These are phyloP conservation scores for Scedosporium apiospermum DNA, from an alignment of 2,329 filamentous ascomycete species.

Conservation along the genomic window DNA sequence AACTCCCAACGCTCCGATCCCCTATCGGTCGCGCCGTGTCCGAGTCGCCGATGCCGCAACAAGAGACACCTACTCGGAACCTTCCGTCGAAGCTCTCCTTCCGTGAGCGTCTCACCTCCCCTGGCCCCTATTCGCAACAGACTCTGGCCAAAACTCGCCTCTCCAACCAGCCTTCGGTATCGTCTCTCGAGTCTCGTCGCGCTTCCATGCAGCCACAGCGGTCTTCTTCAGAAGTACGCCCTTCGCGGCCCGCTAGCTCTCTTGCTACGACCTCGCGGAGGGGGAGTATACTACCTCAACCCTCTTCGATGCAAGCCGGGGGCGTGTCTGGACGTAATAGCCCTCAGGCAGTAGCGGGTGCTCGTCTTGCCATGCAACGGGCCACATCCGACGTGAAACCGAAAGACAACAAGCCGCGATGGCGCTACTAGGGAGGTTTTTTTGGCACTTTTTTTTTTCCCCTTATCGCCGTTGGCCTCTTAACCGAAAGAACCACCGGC, in stretches of 20 bases:
- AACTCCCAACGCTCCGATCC: constrained; percentile 38
- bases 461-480: not conserved
- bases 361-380: constrained; percentile 34
- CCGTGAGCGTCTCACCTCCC: constrained; percentile 42
- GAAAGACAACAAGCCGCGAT: constrained; percentile 38
- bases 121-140: constrained; percentile 38
- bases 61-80: constrained; percentile 34
- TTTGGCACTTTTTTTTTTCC: constrained; percentile 5
- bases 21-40: constrained; percentile 35
- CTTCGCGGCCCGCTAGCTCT: constrained; percentile 46
- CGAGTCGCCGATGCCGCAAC: constrained; percentile 36
- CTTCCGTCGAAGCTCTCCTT: constrained; percentile 39
- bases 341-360: constrained; percentile 35
- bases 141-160: constrained; percentile 34
- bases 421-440: constrained; percentile 27
- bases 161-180: constrained; percentile 32
- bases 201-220: constrained; percentile 42
- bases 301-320: constrained; percentile 22
- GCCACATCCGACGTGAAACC: constrained; percentile 21
- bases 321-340: constrained; percentile 33
- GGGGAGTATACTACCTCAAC: constrained; percentile 43
- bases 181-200: constrained; percentile 33
- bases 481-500: not conserved
- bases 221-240: constrained; percentile 20
- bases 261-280: constrained; percentile 39